phyloP scores from a whole-genome alignment of 2,329 filamentous ascomycete genomes.

The Nemania abortiva region DNA sequence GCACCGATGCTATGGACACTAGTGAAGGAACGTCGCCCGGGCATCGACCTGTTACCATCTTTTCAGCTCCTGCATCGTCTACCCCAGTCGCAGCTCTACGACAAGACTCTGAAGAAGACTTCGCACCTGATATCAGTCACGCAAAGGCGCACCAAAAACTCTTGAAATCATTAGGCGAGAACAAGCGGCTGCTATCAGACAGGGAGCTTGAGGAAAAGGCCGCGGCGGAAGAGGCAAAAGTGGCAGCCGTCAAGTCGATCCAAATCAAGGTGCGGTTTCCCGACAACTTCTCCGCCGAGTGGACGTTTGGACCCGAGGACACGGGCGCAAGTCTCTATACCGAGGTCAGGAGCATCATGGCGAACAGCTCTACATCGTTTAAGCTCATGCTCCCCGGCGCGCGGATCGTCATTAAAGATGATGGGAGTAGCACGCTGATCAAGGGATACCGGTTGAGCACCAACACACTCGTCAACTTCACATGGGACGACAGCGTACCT shows the following conservation, averaged over 20 bases:
- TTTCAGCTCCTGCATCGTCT: conserved; percentile 78
- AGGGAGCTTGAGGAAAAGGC: conserved; percentile 80
- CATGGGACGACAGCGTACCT: conserved; percentile 49
- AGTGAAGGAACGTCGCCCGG: conserved; percentile 47
- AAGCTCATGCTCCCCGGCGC: conserved; percentile 73
- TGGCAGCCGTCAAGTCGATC: conserved; percentile 75
- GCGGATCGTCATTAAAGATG: conserved; percentile 63
- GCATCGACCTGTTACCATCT: conserved; percentile 74
- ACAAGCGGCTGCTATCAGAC: conserved; percentile 84
- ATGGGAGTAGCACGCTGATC: conserved; percentile 72
- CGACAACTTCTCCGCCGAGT: conserved; percentile 82
- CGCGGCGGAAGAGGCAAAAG: conserved; percentile 72
- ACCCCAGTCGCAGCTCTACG: conserved; percentile 81
- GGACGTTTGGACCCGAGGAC: conserved; percentile 75
- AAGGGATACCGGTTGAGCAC: conserved; percentile 77
- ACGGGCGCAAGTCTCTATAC: conserved; percentile 79
- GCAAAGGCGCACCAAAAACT: conserved; percentile 79
- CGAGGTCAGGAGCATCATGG: conserved; percentile 79
- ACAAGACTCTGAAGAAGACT: conserved; percentile 78
- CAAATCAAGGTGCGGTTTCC: conserved; percentile 87
- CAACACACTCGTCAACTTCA: conserved; percentile 75
- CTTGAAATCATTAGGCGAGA: conserved; percentile 72
- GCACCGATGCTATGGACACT: conserved; percentile 49
- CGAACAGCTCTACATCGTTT: conserved; percentile 74
- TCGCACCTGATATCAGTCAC: conserved; percentile 79